A percentile compares a stretch with the other conserved stretches of the same genome.
Conservation (phyloP, 305 asterid genomes). For the Rubia peregrina region DNA sequence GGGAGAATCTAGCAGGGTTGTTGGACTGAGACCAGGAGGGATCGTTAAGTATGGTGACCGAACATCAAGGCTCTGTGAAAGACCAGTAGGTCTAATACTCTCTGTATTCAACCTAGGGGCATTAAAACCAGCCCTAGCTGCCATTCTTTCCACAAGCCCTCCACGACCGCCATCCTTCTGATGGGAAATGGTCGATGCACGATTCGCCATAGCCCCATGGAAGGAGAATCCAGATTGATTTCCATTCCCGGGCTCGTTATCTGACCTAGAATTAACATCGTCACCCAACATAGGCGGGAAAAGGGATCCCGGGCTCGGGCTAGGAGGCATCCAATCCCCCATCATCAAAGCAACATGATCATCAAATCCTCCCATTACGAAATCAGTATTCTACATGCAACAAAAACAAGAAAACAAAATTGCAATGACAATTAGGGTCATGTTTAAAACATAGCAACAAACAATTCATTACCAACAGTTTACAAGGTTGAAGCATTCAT, state of each 20-base stretch:
- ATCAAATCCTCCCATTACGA: conserved; percentile 36
- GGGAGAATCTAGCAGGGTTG: conserved; percentile 84
- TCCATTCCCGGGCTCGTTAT: conserved; percentile 25
- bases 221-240: conserved; percentile 22
- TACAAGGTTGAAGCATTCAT: background rate
- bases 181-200: conserved; percentile 18
- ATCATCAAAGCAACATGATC: conserved; percentile 55
- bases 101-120: conserved; percentile 80
- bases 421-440: background rate
- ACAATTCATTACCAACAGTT: background rate
- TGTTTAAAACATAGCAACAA: background rate
- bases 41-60: conserved; percentile 66
- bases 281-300: conserved; percentile 31
- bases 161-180: conserved; percentile 36
- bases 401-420: background rate
- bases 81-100: conserved; percentile 51
- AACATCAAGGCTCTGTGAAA: conserved; percentile 46
- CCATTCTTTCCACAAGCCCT: conserved; percentile 74
- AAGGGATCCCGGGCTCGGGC: conserved; percentile 42
- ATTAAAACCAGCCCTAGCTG: conserved; percentile 80
- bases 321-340: conserved; percentile 67
- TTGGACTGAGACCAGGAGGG: conserved; percentile 87
- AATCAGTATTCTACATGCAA: conserved; percentile 8
- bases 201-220: conserved; percentile 24
- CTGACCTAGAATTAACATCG: conserved; percentile 26